Evolutionary conservation across 495 filamentous ascomycete genomes (phyloP).

Genomic region (Aspergillus heteromorphus): DNA sequence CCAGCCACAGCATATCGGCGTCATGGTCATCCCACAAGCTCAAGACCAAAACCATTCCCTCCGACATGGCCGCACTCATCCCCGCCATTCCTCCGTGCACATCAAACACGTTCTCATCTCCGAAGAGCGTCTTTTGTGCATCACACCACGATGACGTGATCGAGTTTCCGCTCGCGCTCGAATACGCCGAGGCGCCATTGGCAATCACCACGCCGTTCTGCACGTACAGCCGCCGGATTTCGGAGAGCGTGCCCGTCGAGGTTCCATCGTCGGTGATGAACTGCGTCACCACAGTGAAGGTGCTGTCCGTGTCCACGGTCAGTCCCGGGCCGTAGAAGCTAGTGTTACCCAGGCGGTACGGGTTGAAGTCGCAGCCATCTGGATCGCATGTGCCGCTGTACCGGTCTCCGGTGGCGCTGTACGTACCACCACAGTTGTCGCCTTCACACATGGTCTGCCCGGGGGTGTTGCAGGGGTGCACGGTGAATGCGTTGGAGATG

Average conservation of each 20-base stretch:
- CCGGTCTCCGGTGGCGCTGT: conserved; percentile 25
- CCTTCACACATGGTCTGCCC: conserved; percentile 54
- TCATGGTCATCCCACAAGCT: conserved; percentile 70
- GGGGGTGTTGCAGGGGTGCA: conserved; percentile 57
- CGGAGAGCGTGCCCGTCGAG: conserved; percentile 46
- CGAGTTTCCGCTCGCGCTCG: conserved; percentile 47
- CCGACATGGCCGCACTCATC: conserved; percentile 51
- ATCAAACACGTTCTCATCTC: conserved; percentile 53
- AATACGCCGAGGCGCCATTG: conserved; percentile 50
- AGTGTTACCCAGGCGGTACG: conserved; percentile 59
- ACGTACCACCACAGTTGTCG: conserved; percentile 48
- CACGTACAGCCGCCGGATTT: conserved; percentile 69
- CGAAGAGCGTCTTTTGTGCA: conserved; percentile 55
- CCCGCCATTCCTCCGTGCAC: conserved; percentile 52
- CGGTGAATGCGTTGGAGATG: conserved; percentile 52
- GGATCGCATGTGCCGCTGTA: conserved; percentile 63
- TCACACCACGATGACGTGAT: conserved; percentile 60
- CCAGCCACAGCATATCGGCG: conserved; percentile 76
- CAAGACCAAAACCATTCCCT: conserved; percentile 66
- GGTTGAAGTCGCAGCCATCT: conserved; percentile 77
- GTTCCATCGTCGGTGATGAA: conserved; percentile 58
- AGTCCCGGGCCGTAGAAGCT: conserved; percentile 57
- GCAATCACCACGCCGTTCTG: conserved; percentile 60
- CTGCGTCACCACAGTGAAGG: conserved; percentile 66
- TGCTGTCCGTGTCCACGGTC: conserved; percentile 57